Evolutionary conservation across 176 grass and related monocot species (phyloP).

Genomic region (Avena atlantica): DNA sequence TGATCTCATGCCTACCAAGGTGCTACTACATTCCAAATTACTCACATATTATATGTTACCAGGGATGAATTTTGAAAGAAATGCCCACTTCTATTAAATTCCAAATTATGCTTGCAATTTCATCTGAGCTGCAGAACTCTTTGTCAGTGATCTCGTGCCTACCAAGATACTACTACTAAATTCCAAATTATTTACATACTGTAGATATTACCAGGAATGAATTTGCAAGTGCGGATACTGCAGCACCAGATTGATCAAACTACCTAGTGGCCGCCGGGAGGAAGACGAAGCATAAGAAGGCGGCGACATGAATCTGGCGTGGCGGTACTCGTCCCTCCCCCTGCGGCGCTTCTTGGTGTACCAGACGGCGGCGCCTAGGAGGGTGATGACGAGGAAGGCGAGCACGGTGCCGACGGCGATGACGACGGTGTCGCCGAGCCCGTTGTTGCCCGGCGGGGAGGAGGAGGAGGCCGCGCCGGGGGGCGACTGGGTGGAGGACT

Average conservation of each 20-base stretch:
- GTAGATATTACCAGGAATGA: background rate
- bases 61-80: background rate
- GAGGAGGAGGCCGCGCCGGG: background rate
- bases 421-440: background rate
- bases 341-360: slow-evolving; percentile 58
- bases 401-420: slow-evolving; percentile 48
- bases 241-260: background rate
- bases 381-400: slow-evolving; percentile 55
- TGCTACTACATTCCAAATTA: too few relatives aligned
- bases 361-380: slow-evolving; percentile 55
- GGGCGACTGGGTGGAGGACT: slow-evolving; percentile 5
- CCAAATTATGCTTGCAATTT: background rate
- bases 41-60: background rate
- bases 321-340: slow-evolving; percentile 44
- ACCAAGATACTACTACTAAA: background rate
- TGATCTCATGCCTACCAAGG: background rate
- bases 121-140: background rate
- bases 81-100: too few relatives aligned
- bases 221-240: background rate
- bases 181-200: too few relatives aligned
- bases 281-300: slow-evolving; percentile 45
- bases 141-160: background rate
- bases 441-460: background rate
- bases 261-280: slow-evolving; percentile 62
- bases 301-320: slow-evolving; percentile 64